Percentiles rank a stretch among this genome's conserved stretches.
These are phyloP conservation scores for Cordyceps pruinosa DNA, from an alignment of 2,329 filamentous ascomycete species.

Conservation along the genomic window DNA sequence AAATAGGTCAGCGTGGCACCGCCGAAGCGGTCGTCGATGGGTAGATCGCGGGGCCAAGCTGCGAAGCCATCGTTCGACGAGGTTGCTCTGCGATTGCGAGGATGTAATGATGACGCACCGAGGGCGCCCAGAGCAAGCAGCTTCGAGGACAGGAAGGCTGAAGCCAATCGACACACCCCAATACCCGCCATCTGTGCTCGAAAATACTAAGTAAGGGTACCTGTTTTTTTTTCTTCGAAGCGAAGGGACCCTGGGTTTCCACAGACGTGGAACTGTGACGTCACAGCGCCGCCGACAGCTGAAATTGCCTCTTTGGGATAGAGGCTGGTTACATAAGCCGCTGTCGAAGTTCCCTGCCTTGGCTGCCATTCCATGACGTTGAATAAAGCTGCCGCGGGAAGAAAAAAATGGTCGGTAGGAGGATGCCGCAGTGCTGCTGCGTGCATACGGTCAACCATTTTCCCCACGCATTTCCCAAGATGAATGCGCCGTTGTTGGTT, in stretches of 20 bases:
- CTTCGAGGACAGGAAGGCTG: neutral
- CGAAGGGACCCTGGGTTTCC: neutral
- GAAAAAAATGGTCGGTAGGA: too few relatives aligned
- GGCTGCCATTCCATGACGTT: too few relatives aligned
- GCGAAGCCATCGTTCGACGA: neutral
- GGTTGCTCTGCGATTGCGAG: neutral
- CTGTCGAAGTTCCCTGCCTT: too few relatives aligned
- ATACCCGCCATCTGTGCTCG: neutral
- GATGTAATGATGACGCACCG: neutral
- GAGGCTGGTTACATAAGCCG: neutral
- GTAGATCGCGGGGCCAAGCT: neutral
- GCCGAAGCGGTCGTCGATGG: neutral
- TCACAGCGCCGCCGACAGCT: neutral
- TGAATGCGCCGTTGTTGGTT: neutral
- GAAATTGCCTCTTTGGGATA: neutral
- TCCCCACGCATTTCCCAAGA: neutral
- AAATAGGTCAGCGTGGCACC: neutral
- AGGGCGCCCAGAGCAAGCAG: neutral
- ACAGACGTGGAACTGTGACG: conserved; percentile 1
- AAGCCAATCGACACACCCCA: neutral
- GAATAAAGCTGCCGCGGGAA: too few relatives aligned
- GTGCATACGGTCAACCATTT: too few relatives aligned
- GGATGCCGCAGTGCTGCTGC: too few relatives aligned
- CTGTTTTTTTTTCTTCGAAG: neutral
- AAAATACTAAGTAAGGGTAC: too few relatives aligned